Percentiles rank a stretch among this genome's conserved stretches.
These are phyloP conservation scores for Talaromyces stipitatus DNA, from an alignment of 495 filamentous ascomycete genomes.

Conservation along the genomic window DNA sequence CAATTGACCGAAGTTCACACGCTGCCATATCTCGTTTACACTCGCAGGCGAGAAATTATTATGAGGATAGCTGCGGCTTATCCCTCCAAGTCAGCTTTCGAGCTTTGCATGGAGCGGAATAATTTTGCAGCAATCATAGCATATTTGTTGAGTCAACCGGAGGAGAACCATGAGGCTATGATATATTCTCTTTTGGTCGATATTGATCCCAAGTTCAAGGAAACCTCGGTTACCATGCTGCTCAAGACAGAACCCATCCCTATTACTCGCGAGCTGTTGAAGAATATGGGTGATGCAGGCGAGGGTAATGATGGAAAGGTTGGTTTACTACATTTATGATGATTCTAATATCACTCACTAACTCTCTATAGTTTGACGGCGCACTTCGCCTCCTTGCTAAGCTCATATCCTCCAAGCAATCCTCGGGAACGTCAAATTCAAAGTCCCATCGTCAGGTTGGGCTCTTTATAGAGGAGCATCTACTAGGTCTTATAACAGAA, in stretches of 20 bases:
- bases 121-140: constrained; percentile 77
- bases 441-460: constrained; percentile 55
- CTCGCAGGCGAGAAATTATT: constrained; percentile 69
- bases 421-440: constrained; percentile 33
- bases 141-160: constrained; percentile 66
- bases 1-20: constrained; percentile 71
- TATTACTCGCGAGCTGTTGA: constrained; percentile 77
- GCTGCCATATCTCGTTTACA: constrained; percentile 77
- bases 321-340: constrained; percentile 12
- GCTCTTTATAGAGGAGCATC: constrained; percentile 74
- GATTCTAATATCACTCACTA: neutral
- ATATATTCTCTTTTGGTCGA: constrained; percentile 60
- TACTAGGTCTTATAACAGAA: constrained; percentile 79
- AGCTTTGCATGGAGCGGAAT: constrained; percentile 52
- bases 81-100: constrained; percentile 47
- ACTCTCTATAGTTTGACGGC: constrained; percentile 37
- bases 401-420: constrained; percentile 49
- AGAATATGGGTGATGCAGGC: constrained; percentile 63
- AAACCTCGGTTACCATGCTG: constrained; percentile 56
- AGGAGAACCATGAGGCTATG: constrained; percentile 53
- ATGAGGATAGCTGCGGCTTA: constrained; percentile 70
- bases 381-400: constrained; percentile 63
- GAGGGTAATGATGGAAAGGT: constrained; percentile 52
- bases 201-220: constrained; percentile 60
- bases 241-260: constrained; percentile 67